Evolutionary conservation across 768 basidiomycete species (phyloP), one percentile per base, ranked within the genome.

Genomic region (Terana coerulea): DNA sequence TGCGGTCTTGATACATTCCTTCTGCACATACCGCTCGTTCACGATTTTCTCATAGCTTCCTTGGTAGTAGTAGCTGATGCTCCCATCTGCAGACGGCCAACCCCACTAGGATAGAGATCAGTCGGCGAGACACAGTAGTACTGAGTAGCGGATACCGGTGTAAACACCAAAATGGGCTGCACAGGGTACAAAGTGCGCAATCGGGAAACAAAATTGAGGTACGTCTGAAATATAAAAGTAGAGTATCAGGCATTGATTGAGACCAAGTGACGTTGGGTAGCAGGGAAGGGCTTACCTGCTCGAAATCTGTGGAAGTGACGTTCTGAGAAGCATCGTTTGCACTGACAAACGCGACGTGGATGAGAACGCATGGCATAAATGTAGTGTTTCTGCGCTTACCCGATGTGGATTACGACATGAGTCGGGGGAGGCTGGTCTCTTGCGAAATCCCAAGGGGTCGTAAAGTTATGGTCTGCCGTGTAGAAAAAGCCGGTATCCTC

Each of bases 271-370:
- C n/a, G n/a, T n/a, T 19, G n/a, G 19, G 24, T 9, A 9, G 10
- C 9, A n/a, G 33, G 10, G 30, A 51, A 17, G 37, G 29, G 47
- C 64, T 29, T 51, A 76, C 76, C 56, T 76, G 64, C 25, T 75
- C 67, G 54, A 79, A 79, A 43, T 66, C 60, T 8, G 62, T 64
- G n/a, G 66, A 64, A 0, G 76, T 72, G 22, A 82, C 68, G 43
- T 70, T 72, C 53, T 82, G 78, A 15, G 77, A 70, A 3, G 76
- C 75, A 52, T 81, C 79, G 61, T 82, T 81, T 12, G 81, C 79
- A 5, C 77, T 79, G 41, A 14, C 15, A 25, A 19, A 17, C 19
- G 29, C 47, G n/a, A n/a, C n/a, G 17, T 33, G 15, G 39, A 19
- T 17, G 30, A 25, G 37, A 25, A 19, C 29, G 28, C 8, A 47